Conservation (phyloP, 2,329 filamentous ascomycete species). For the Penicillium sp. region DNA sequence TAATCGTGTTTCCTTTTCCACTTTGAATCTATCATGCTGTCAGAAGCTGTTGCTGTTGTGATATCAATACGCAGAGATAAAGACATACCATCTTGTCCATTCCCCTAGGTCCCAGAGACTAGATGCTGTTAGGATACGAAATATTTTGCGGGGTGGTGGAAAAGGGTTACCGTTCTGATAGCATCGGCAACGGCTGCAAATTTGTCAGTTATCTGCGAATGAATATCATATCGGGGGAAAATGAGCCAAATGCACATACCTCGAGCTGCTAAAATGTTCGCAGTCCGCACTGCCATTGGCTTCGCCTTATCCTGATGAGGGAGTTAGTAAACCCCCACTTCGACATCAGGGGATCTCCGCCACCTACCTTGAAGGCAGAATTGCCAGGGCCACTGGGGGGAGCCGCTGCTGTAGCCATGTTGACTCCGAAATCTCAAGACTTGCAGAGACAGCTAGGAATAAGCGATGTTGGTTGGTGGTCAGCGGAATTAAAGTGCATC, state of each 20-base stretch:
- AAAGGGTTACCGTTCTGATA: constrained; percentile 68
- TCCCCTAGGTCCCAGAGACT: constrained; percentile 87
- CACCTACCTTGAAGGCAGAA: constrained; percentile 61
- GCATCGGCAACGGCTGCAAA: constrained; percentile 85
- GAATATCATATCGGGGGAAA: background rate
- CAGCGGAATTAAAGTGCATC: constrained; percentile 20
- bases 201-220: constrained; percentile 22
- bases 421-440: constrained; percentile 27
- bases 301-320: constrained; percentile 77
- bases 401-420: constrained; percentile 49
- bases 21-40: constrained; percentile 67
- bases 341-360: constrained; percentile 19
- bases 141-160: constrained; percentile 7
- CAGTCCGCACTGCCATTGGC: constrained; percentile 91
- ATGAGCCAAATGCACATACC: constrained; percentile 50
- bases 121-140: constrained; percentile 39
- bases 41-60: constrained; percentile 13
- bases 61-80: background rate
- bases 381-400: constrained; percentile 52
- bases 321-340: constrained; percentile 38
- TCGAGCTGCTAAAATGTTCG: constrained; percentile 96
- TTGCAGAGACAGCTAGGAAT: constrained; percentile 21
- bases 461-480: constrained; percentile 22
- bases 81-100: constrained; percentile 88
- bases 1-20: constrained; percentile 94